Evolutionary conservation across 257 asterid species (phyloP), one percentile per base, ranked within the genome.

Genomic region (Gentiana dahurica): DNA sequence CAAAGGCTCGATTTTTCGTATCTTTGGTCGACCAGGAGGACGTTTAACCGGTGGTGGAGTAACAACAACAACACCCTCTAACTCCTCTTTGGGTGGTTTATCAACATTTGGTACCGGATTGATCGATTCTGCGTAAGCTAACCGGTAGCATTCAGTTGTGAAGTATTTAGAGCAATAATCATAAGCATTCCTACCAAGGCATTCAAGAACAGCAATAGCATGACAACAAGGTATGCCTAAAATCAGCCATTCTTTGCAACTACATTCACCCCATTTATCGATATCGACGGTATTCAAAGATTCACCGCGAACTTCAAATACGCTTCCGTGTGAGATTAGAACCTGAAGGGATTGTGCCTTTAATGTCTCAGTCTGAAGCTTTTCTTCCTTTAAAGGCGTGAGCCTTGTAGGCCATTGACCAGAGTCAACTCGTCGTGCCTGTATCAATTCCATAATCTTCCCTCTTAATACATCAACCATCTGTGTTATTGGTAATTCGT

Each of bases 11-110:
- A 72, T 78, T 55, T 79, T 71, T 73, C 89, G 88, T 77, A 80
- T 62, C 84, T 88, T 92, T 34, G 98, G 98, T 49, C 95, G 77
- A 49, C 95, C 97, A 1, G 96, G 96, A 5, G 95, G 83, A 1
- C 98, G 88, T 66, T 92, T 92, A 45, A 85, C 81, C 57, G 95
- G 94, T 13, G 98, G 98, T 36, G 98, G 98, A 53, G 96, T 83
- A 43, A 91, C 95, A 49, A 83, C 52, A 55, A 75, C 71, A n/a
- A 61, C 77, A 52, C 61, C 77, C 52, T 71, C 84, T 70, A 80
- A 55, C 64, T 88, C 97, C 74, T 64, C 59, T 51, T 60, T 73
- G 67, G 65, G 84, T 11, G 90, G 87, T 64, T 77, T 85, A 72
- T 92, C 99, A 65, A 83, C 84, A 73, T 77, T 84, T 13, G 94